Conservation (phyloP, 176 grass and related monocot genomes). For the Musa acuminata region DNA sequence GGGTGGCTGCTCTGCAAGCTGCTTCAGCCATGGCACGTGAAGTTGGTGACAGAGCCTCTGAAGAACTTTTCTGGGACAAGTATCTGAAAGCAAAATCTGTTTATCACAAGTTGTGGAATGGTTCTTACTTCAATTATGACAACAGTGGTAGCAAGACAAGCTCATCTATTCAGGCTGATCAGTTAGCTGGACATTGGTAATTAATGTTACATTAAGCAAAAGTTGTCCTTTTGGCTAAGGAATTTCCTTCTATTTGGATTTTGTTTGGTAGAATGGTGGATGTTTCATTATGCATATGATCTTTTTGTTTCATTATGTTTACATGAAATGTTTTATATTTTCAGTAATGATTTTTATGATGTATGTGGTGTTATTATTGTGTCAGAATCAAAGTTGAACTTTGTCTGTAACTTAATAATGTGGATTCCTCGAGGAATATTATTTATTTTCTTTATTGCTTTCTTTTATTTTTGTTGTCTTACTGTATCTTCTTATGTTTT, state of each 20-base stretch:
- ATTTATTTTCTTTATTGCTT: background rate
- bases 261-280: background rate
- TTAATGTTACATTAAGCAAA: background rate
- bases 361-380: background rate
- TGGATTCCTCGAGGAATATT: too few species aligned
- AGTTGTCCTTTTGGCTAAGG: background rate
- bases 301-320: background rate
- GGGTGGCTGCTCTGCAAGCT: slow-evolving; percentile 84
- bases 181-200: slow-evolving; percentile 96
- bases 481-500: background rate
- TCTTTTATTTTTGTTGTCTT: background rate
- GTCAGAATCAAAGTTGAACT: background rate
- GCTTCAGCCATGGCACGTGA: slow-evolving; percentile 70
- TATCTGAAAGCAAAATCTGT: slow-evolving; percentile 83
- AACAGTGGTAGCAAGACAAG: slow-evolving; percentile 54
- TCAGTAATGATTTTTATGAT: background rate
- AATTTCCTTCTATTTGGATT: background rate
- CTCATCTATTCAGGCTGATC: slow-evolving; percentile 94
- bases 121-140: slow-evolving; percentile 94
- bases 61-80: slow-evolving; percentile 77
- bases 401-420: too few species aligned
- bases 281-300: background rate
- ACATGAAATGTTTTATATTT: background rate
- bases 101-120: slow-evolving; percentile 87
- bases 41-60: slow-evolving; percentile 73